Conservation (phyloP, 2,329 filamentous ascomycete species). For the Fusarium papillatum region DNA sequence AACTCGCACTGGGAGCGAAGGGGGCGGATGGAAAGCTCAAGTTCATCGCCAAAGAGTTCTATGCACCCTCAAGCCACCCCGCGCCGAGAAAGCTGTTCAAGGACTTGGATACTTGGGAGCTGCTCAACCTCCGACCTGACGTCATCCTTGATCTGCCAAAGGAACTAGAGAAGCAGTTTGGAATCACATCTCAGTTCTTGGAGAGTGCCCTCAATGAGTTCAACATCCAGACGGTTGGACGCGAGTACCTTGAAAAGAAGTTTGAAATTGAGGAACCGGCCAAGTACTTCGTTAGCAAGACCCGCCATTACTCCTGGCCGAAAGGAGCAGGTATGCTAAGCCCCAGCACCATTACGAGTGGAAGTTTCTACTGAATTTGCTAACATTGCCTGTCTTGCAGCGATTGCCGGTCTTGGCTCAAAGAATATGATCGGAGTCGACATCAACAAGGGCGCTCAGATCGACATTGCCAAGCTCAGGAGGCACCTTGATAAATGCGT, state of each 20-base stretch:
- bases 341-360: not conserved
- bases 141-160: constrained; percentile 56
- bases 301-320: constrained; percentile 63
- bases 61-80: constrained; percentile 50
- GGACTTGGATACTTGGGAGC: constrained; percentile 55
- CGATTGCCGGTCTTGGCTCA: constrained; percentile 59
- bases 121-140: constrained; percentile 57
- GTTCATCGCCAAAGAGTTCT: constrained; percentile 54
- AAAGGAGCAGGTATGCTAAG: constrained; percentile 57
- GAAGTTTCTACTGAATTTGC: not conserved
- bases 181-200: constrained; percentile 54
- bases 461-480: constrained; percentile 52
- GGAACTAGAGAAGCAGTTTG: constrained; percentile 52
- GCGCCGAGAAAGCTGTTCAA: constrained; percentile 50
- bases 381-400: constrained; percentile 37
- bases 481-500: constrained; percentile 48
- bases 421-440: constrained; percentile 55
- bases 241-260: constrained; percentile 51
- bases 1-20: constrained; percentile 50
- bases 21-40: constrained; percentile 48
- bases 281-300: constrained; percentile 55
- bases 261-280: constrained; percentile 48
- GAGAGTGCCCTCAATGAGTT: constrained; percentile 35
- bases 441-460: constrained; percentile 55
- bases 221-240: constrained; percentile 56